phyloP scores from a whole-genome alignment of 495 filamentous ascomycete genomes.

The Parmelia sp. region DNA sequence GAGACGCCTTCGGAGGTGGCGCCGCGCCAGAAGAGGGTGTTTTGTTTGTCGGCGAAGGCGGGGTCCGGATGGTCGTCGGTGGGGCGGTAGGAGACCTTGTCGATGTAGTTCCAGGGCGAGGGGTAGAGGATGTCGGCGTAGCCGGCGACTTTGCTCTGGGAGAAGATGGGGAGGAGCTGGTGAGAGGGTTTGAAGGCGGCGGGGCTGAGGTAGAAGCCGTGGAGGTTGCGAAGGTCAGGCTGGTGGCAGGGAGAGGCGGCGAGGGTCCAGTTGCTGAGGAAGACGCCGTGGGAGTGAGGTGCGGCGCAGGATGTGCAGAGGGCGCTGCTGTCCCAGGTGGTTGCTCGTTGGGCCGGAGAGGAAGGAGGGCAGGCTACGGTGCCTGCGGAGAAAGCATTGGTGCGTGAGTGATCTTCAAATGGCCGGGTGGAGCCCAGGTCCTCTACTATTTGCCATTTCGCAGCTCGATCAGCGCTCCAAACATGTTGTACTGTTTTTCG shows the following conservation, averaged over 20 bases:
- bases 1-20: slow-evolving; percentile 54
- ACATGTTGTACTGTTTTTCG: slow-evolving; percentile 25
- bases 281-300: slow-evolving; percentile 64
- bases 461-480: slow-evolving; percentile 37
- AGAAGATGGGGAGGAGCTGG: slow-evolving; percentile 66
- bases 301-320: slow-evolving; percentile 56
- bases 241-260: slow-evolving; percentile 70
- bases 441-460: slow-evolving; percentile 40
- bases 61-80: slow-evolving; percentile 33
- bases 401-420: slow-evolving; percentile 45
- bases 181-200: slow-evolving; percentile 55
- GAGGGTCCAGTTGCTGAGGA: slow-evolving; percentile 57
- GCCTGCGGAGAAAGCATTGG: slow-evolving; percentile 41
- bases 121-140: slow-evolving; percentile 46
- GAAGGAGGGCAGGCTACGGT: slow-evolving; percentile 50
- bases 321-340: slow-evolving; percentile 46
- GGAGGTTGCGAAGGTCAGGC: slow-evolving; percentile 66
- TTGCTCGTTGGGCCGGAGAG: slow-evolving; percentile 49
- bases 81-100: slow-evolving; percentile 42
- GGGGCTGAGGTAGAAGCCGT: slow-evolving; percentile 63
- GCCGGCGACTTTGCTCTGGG: slow-evolving; percentile 59
- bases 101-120: slow-evolving; percentile 46
- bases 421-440: slow-evolving; percentile 39
- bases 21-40: slow-evolving; percentile 48
- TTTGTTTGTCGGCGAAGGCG: slow-evolving; percentile 38